These are phyloP conservation scores for Capsella rubella DNA, from an alignment of 441 rosid species.

Conservation along the genomic window DNA sequence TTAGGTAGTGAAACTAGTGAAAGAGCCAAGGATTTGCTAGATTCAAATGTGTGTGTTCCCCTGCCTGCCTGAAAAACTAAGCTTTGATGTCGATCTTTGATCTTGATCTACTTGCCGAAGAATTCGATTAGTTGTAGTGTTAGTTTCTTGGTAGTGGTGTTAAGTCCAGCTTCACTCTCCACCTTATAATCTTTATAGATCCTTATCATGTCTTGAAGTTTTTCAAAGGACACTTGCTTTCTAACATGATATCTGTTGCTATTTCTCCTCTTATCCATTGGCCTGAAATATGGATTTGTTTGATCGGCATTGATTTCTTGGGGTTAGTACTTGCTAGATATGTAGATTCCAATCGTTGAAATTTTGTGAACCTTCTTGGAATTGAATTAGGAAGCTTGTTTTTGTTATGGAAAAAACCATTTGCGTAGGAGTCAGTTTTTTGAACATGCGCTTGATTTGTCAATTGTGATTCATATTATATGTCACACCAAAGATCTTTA, in stretches of 20 bases:
- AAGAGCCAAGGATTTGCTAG: background rate
- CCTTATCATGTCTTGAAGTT: conserved; percentile 10
- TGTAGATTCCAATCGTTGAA: background rate
- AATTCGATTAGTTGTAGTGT: background rate
- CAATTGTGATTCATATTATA: background rate
- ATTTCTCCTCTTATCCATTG: background rate
- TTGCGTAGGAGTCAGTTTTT: background rate
- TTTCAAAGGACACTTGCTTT: conserved; percentile 18
- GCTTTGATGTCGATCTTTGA: conserved; percentile 1
- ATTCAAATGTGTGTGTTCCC: conserved; percentile 8
- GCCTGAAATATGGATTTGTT: background rate
- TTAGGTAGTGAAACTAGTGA: conserved; percentile 19
- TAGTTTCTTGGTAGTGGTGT: conserved; percentile 13
- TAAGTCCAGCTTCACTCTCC: conserved; percentile 5
- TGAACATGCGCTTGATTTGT: background rate
- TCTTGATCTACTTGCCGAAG: conserved; percentile 17
- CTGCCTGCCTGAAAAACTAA: conserved; percentile 6
- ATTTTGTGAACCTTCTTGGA: background rate
- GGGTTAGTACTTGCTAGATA: conserved; percentile 5
- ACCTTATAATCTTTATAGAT: conserved; percentile 8
- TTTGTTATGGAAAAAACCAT: background rate
- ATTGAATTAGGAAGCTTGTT: conserved; percentile 5
- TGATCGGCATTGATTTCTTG: conserved; percentile 8
- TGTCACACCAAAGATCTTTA: background rate
- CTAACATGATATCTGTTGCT: conserved; percentile 3